Evolutionary conservation across 495 filamentous ascomycete genomes (phyloP), one percentile per base, ranked within the genome.

Genomic region (Tuber borchii): DNA sequence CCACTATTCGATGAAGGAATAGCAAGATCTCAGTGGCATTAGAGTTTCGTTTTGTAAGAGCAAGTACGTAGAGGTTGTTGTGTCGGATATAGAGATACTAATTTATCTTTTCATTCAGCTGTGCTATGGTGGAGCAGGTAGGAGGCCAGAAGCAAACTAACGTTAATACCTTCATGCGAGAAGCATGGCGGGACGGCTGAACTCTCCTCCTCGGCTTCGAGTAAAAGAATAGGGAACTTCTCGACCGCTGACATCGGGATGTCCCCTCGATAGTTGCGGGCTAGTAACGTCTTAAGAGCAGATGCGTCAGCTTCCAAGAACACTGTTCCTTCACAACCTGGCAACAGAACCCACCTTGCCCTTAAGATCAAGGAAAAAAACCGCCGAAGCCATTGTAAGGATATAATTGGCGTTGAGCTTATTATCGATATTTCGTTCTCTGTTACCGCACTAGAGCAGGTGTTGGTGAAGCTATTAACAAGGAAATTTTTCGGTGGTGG

Each of bases 291-390:
- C 93, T 97, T 84, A 31, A 45, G 73, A 79, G 69, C 48, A 77
- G 46, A 70, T 69, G 73, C 65, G 82, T 87, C 78, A 88, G 85
- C 82, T 65, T 65, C 19, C 26, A 4, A 12, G 56, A 65, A 65
- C 56, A 69, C 69, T 44, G 46, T 71, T 71, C 26, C 74, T 68
- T 65, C 69, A 42, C 43, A 70, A 68, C n/a, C 48, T 69, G 40
- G 39, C 48, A n/a, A 68, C 61, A 46, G 71, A 81, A 73, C 87
- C 61, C 85, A 95, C 93, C 91, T 99, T 99, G 91, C 96, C 96
- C 92, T 99, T 99, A 73, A 99, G 88, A 85, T 99, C 96, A 81
- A 99, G 91, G 84, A 99, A 99, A 88, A 99, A 99, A 83, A 99
- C 84, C 68, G 96, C 96, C 73, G 96, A 99, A 78, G 95, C 95